Base-by-base conservation (phyloP, 1,284 basidiomycete genomes). In the Ustilago shanxiensis region DNA sequence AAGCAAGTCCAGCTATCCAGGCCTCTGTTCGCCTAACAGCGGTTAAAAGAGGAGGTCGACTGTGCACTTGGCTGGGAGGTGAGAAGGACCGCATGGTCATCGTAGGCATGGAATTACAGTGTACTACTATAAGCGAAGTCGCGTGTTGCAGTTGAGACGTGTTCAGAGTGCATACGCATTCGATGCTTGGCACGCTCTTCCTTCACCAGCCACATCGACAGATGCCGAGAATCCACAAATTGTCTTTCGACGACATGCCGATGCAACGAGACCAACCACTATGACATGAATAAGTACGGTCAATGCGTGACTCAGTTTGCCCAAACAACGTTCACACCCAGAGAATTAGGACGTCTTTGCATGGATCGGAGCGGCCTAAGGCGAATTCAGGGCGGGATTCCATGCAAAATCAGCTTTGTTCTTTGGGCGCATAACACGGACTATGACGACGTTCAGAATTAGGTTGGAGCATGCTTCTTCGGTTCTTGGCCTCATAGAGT, bases 131-230 rank as follows among this genome's bases (percentile, higher is more conserved):
- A 47, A 33, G 39, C 44, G 55, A 57, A 35, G 6, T 26, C 22
- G 44, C 55, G 22, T 57, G 55, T 57, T 39, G 55, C 44, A 11
- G 31, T n/a, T n/a, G 41, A 57, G 55, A 28, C 55, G 41, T 57
- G 39, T 10, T 35, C 50, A 52, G 18, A 14, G 29, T 31, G n/a
- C 6, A 11, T 33, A 29, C n/a, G 1, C 29, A 18, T 51, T 28
- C 29, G 33, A 29, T 31, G 54, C 54, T 56, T 57, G 39, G 55
- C 53, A 39, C 16, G 22, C 37, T 39, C 37, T 5, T 14, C 37
- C 16, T 4, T 14, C 5, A 14, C 13, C 37, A 39, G 13, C 13
- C 37, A 39, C 5, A 16, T 9, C 37, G 37, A 39, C 18, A 33
- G 31, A 33, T n/a, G n/a, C 31, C 31, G 31, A 33, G 31, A 33